Conservation (phyloP, 2,329 filamentous ascomycete species). For the Fusarium napiforme region DNA sequence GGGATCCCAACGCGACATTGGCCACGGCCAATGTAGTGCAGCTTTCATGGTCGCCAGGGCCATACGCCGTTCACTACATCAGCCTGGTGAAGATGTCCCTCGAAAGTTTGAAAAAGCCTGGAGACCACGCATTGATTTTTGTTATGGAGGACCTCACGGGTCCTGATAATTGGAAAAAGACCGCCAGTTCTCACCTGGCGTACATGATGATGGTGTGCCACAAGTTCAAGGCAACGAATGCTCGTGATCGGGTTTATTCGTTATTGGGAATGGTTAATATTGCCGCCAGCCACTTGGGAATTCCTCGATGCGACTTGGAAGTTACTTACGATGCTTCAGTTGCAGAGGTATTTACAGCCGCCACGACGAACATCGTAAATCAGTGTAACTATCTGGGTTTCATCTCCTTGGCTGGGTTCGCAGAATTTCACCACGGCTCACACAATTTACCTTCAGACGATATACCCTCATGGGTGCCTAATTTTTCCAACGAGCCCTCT, state of each 20-base stretch:
- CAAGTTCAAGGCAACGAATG: neutral
- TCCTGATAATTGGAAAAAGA: neutral
- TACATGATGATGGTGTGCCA: neutral
- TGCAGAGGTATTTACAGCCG: neutral
- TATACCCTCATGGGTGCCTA: too few relatives aligned
- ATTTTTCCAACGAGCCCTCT: neutral
- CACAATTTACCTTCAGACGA: too few relatives aligned
- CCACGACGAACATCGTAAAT: neutral
- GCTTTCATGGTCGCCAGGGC: neutral
- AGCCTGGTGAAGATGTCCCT: too few relatives aligned
- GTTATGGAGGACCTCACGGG: neutral
- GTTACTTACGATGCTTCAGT: neutral
- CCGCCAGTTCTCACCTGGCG: neutral
- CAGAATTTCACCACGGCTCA: too few relatives aligned
- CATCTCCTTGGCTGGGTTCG: neutral
- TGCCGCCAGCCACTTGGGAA: neutral
- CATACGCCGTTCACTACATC: neutral
- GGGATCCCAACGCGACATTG: neutral
- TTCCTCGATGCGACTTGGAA: neutral
- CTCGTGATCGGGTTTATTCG: neutral
- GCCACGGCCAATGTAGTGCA: neutral
- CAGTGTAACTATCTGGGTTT: neutral
- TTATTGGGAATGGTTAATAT: neutral
- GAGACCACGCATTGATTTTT: too few relatives aligned
- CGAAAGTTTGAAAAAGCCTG: too few relatives aligned